Base-by-base conservation (phyloP, 352 stramenopile genomes). In the Phytopythium mirpurense region DNA sequence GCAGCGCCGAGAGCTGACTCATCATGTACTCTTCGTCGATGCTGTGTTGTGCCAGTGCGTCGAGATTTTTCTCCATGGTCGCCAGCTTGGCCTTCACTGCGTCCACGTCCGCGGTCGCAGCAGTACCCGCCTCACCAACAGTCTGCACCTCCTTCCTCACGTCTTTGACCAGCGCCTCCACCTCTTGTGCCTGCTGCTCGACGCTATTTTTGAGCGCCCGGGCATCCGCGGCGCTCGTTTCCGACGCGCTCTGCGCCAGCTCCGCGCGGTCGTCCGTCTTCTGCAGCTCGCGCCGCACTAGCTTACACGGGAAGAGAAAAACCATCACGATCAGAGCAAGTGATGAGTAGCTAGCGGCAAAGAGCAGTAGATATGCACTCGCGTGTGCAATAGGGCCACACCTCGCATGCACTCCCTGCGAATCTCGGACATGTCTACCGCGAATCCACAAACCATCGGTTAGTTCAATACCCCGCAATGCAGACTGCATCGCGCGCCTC, bases 11-110 rank as follows among this genome's bases (percentile, higher is more conserved):
- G 12, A 85, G 56, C 51, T 83, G 74, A 46, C 67, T 62, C 69
- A 83, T 74, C 16, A 88, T 57, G 21, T 65, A 62, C 19, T 88
- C 77, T 34, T 88, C 77, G 31, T 74, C 74, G 12, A 85, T 66
- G 18, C 59, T 72, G 24, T 37, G 54, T n/a, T 59, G 29, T 1
- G 12, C 34, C 9, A 61, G 55, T 2, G 40, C 27, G 36, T 70
- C 48, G 29, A 72, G 18, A 21, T 62, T 61, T 50, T 66, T 67
- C 19, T 80, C 61, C 45, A 67, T 26, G 2, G 37, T 18, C 12
- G 36, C 4, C n/a, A 40, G 2, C 23, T 42, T 51, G 31, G 52
- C 21, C 29, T 58, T 58, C 12, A 58, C 19, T 19, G n/a, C 29
- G 32, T 58, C 52, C 19, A 38, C 21, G 24, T 43, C 52, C 2